Evolutionary conservation across 495 filamentous ascomycete species (phyloP), one percentile per base, ranked within the genome.

Genomic region (Echria macrotheca): DNA sequence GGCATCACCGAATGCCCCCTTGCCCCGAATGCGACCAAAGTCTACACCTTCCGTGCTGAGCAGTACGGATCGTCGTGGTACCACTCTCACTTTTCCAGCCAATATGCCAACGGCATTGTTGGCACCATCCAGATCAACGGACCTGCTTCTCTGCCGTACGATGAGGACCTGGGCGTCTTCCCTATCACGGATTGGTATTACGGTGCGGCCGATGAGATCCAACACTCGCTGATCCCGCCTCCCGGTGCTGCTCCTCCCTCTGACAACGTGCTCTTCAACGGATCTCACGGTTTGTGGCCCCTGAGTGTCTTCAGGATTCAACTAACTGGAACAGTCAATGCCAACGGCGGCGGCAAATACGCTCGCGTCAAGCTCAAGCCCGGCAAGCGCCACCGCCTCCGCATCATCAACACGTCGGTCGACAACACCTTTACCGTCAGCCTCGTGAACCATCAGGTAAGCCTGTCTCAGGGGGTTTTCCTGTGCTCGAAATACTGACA

Each of bases 81-180:
- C 44, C 79, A 82, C 53, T 69, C 70, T 7, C 79, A 83, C 50
- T 80, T 76, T 61, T 67, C 66, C 5, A 67, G 68, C 6, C 78
- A 82, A 50, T 83, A 81, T 49, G 66, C 64, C 33, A 72, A 76
- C 35, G 79, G 77, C 42, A 53, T 72, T 10, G 52, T 64, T 35
- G 81, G 81, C 3, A 55, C 77, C 2, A 65, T 85, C 44, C 61
- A 75, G 28, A 75, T 84, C 56, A 69, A 83, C 50, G 81, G 81
- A 0, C 81, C 81, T 1, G 62, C 68, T 3, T 70, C 69, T 14
- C 61, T 54, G 5, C 44, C 69, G 14, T 82, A 84, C 51, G 81
- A 85, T 33, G 60, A 71, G 17, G 80, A 84, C 53, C 60, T 84
- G 8, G 81, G 79, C 17, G 70, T 74, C 15, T 54, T 74, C 47